These are phyloP conservation scores for Carex scoparia DNA, from an alignment of 176 grass and related monocot genomes.

Conservation along the genomic window DNA sequence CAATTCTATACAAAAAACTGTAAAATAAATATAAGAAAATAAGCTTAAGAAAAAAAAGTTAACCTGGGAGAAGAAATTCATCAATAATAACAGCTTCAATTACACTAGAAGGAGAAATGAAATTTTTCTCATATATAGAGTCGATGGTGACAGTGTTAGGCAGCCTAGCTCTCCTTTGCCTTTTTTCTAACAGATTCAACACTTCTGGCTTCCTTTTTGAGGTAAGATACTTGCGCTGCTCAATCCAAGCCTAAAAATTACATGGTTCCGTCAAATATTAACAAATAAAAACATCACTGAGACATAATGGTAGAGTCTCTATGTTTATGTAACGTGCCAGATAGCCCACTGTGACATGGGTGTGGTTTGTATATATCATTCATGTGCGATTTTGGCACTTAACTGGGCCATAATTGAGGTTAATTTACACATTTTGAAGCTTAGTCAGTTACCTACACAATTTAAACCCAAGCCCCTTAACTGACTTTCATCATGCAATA, in stretches of 20 bases:
- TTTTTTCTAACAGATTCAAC: constrained; percentile 49
- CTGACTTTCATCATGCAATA: not conserved
- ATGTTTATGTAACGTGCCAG: not conserved
- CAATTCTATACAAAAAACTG: not conserved
- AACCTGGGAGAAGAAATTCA: constrained; percentile 78
- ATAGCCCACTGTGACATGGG: not conserved
- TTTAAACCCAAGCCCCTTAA: not conserved
- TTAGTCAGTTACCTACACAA: not conserved
- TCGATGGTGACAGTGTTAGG: constrained; percentile 60
- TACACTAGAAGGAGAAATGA: constrained; percentile 65
- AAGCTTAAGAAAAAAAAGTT: constrained; percentile 10
- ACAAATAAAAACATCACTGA: not conserved
- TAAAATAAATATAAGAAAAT: not conserved
- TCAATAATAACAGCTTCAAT: constrained; percentile 68
- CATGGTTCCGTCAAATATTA: not conserved
- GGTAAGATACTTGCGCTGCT: constrained; percentile 60
- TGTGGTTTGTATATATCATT: not conserved
- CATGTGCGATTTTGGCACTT: not conserved
- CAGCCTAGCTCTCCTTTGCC: constrained; percentile 54
- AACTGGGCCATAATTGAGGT: not conserved
- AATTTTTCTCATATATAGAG: constrained; percentile 85
- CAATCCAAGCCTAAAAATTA: constrained; percentile 70
- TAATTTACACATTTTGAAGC: not conserved
- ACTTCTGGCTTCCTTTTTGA: constrained; percentile 62
- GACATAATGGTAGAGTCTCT: not conserved